phyloP scores from a whole-genome alignment of 2,329 filamentous ascomycete species.

The Arthrinium phaeospermum region DNA sequence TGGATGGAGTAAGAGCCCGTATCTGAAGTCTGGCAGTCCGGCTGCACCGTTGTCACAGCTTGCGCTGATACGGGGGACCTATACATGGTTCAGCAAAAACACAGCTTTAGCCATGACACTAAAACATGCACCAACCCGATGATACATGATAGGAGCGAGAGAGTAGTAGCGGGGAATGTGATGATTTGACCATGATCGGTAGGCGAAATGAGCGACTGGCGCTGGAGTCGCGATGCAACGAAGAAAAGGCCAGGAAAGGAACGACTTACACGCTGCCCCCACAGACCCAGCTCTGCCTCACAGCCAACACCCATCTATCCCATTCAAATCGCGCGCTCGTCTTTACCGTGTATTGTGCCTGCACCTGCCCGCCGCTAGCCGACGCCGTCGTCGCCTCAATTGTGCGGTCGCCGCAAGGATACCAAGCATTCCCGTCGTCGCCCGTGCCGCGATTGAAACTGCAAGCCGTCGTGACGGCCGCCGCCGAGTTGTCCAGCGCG shows the following conservation, averaged over 20 bases:
- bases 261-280: background rate
- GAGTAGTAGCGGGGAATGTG: background rate
- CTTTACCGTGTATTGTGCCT: background rate
- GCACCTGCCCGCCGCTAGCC: background rate
- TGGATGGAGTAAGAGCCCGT: background rate
- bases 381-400: background rate
- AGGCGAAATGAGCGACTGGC: no score
- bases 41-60: background rate
- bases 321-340: constrained; percentile 8
- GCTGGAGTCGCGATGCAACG: background rate
- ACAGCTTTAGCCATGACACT: no score
- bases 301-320: background rate
- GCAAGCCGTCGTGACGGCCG: background rate
- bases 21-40: background rate
- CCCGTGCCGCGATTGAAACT: background rate
- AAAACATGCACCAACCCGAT: background rate
- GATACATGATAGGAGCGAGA: background rate
- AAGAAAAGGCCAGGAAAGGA: background rate
- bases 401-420: background rate
- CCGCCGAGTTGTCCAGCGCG: constrained; percentile 2
- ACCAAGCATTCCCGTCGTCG: background rate
- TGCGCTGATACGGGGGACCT: constrained; percentile 1
- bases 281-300: constrained; percentile 9
- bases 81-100: background rate
- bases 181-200: no score